Evolutionary conservation across 768 basidiomycete species (phyloP).

Genomic region (Glaciozyma martinii): DNA sequence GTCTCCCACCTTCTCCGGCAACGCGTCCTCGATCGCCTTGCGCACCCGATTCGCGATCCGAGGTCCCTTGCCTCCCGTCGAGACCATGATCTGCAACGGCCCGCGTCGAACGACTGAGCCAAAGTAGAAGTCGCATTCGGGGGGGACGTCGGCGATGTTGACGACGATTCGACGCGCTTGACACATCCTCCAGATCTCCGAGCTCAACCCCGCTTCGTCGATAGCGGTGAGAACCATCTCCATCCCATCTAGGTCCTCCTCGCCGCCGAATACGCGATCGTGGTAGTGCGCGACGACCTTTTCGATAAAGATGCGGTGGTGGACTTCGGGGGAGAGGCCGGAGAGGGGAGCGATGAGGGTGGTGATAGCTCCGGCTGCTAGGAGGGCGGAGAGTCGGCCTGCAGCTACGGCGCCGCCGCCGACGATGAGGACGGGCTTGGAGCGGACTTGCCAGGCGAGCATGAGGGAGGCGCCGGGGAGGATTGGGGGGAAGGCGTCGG

Average conservation of each 20-base stretch:
- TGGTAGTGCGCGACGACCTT: conserved; percentile 46
- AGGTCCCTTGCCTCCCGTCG: conserved; percentile 87
- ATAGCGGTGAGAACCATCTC: conserved; percentile 49
- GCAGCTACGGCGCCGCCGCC: conserved; percentile 91
- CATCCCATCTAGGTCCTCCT: conserved; percentile 56
- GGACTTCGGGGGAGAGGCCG: conserved; percentile 52
- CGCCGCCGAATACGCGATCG: conserved; percentile 55
- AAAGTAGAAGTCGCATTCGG: conserved; percentile 96
- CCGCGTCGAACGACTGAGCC: conserved; percentile 85
- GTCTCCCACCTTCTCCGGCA: conserved; percentile 63
- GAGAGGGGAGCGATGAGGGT: conserved; percentile 63
- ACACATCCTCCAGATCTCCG: conserved; percentile 61
- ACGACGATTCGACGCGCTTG: conserved; percentile 65
- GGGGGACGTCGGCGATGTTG: conserved; percentile 93
- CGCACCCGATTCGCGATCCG: conserved; percentile 79
- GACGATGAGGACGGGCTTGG: conserved; percentile 75
- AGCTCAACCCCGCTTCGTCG: conserved; percentile 56
- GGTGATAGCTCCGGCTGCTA: conserved; percentile 57
- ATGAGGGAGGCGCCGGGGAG: conserved; percentile 47
- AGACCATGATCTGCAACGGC: conserved; percentile 89
- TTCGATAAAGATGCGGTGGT: conserved; percentile 11
- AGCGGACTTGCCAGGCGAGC: conserved; percentile 84
- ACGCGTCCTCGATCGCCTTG: conserved; percentile 53
- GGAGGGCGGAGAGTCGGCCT: conserved; percentile 73
- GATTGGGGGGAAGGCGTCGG: conserved; percentile 8